Evolutionary conservation across 495 filamentous ascomycete genomes (phyloP), one percentile per base, ranked within the genome.

Genomic region (Lasiosphaeria hispida): DNA sequence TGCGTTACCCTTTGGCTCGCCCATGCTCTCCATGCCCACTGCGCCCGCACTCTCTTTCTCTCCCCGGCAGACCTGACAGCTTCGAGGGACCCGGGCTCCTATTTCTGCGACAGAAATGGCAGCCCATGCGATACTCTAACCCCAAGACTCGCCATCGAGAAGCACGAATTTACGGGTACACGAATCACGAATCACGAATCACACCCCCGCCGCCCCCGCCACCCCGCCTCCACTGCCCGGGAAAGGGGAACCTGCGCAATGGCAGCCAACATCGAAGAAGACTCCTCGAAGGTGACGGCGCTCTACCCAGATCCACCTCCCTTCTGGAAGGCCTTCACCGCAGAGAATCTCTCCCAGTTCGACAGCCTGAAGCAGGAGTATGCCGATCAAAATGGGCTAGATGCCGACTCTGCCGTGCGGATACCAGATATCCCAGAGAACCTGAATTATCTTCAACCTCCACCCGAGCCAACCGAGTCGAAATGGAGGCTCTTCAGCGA

Each of bases 271-370:
- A 39, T 45, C 11, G 67, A 72, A 41, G 72, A 80, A 35, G 73
- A 77, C 43, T 63, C 72, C 30, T 61, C 63, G 9, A 67, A 68
- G 38, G 66, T 71, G 9, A 67, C 72, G n/a, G 64, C 73, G 8
- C 72, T 74, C 18, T 78, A 91, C 72, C 93, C 94, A 14, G 80
- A 88, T 13, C 94, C 94, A 4, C 94, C 94, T 17, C 86, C 88
- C 3, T 92, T 96, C 77, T 97, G 90, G 83, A 87, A 89, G 60
- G 79, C 86, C 69, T 97, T 97, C 75, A 96, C 90, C 0, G 65
- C 82, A 3, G 83, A 87, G 0, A 96, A 96, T 70, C 65, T 94
- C 58, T 72, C 83, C 19, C 85, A 80, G 36, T 81, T 95, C 47
- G 77, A 87, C 37, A 63, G 78, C 63, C 77, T 65, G 65, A 77